These are phyloP conservation scores for Panellus pusillus DNA, from an alignment of 768 basidiomycete species.

Conservation along the genomic window DNA sequence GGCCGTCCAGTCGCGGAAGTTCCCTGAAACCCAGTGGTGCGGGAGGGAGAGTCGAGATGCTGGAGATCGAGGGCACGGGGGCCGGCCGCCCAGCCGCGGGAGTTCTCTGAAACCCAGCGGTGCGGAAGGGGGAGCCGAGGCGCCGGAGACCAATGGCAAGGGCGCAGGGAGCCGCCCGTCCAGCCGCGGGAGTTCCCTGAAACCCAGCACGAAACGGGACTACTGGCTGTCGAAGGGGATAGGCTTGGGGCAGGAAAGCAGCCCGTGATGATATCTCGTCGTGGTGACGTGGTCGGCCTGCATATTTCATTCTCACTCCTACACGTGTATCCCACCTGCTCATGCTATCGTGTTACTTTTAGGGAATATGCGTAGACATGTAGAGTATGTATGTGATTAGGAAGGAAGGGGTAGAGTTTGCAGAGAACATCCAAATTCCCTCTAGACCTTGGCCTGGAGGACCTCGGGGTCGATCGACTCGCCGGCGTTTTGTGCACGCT, in stretches of 20 bases:
- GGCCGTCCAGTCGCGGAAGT: not conserved
- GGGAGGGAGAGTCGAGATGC: too few species aligned
- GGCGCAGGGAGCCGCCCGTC: slow-evolving; percentile 17
- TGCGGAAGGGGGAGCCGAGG: too few species aligned
- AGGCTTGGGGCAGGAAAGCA: slow-evolving; percentile 6
- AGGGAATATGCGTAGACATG: not conserved
- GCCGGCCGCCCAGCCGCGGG: too few species aligned
- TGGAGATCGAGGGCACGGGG: too few species aligned
- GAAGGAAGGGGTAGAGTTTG: too few species aligned
- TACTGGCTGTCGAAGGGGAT: slow-evolving; percentile 46
- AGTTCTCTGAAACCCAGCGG: slow-evolving; percentile 18
- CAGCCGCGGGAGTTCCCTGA: slow-evolving; percentile 15
- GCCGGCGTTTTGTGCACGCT: slow-evolving; percentile 17
- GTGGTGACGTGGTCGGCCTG: not conserved
- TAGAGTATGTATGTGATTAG: not conserved
- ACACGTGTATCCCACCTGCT: not conserved
- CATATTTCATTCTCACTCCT: too few species aligned
- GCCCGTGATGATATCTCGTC: not conserved
- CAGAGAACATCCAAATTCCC: not conserved
- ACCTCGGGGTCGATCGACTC: slow-evolving; percentile 19
- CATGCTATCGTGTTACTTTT: too few species aligned
- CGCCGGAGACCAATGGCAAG: not conserved
- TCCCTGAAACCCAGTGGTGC: slow-evolving; percentile 21
- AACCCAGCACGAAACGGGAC: slow-evolving; percentile 29
- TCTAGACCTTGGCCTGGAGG: slow-evolving; percentile 8